phyloP scores from a whole-genome alignment of 768 basidiomycete genomes.

The Agaricus subrufescens region DNA sequence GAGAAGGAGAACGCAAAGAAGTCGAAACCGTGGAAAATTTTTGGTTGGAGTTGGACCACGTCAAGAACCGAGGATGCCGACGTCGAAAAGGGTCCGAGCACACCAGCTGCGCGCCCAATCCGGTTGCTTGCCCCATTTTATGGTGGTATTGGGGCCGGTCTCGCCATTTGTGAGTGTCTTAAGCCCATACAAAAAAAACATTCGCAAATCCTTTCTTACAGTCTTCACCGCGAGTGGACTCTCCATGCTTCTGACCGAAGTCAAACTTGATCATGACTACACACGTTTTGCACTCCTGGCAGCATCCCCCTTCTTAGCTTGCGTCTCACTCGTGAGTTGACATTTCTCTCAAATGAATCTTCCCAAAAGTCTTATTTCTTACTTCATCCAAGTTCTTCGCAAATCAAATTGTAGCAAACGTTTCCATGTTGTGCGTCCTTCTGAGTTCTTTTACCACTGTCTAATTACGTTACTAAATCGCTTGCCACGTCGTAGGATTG shows the following conservation, averaged over 20 bases:
- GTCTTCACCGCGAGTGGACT: conserved; percentile 68
- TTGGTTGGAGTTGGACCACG: conserved; percentile 45
- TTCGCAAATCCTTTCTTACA: conserved; percentile 18
- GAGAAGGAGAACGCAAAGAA: conserved; percentile 20
- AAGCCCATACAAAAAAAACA: neutral
- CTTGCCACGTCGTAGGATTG: conserved; percentile 39
- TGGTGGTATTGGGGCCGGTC: conserved; percentile 60
- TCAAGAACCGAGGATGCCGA: conserved; percentile 29
- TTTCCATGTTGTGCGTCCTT: conserved; percentile 56
- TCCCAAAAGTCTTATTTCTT: conserved; percentile 3
- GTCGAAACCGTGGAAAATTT: conserved; percentile 20
- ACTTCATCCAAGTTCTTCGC: conserved; percentile 57
- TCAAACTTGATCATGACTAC: conserved; percentile 57
- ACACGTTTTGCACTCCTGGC: conserved; percentile 61
- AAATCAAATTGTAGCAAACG: conserved; percentile 59
- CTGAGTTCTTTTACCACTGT: neutral
- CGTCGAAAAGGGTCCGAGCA: conserved; percentile 43
- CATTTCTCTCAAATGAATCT: no score
- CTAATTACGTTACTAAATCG: conserved; percentile 16
- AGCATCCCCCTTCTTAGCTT: conserved; percentile 69
- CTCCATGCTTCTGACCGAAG: conserved; percentile 59
- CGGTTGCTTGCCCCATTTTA: conserved; percentile 72
- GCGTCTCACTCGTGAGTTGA: conserved; percentile 61
- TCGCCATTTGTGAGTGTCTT: conserved; percentile 54
- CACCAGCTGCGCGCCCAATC: conserved; percentile 37